These are phyloP conservation scores for Leptographium procerum DNA, from an alignment of 2,329 filamentous ascomycete genomes.

Conservation along the genomic window DNA sequence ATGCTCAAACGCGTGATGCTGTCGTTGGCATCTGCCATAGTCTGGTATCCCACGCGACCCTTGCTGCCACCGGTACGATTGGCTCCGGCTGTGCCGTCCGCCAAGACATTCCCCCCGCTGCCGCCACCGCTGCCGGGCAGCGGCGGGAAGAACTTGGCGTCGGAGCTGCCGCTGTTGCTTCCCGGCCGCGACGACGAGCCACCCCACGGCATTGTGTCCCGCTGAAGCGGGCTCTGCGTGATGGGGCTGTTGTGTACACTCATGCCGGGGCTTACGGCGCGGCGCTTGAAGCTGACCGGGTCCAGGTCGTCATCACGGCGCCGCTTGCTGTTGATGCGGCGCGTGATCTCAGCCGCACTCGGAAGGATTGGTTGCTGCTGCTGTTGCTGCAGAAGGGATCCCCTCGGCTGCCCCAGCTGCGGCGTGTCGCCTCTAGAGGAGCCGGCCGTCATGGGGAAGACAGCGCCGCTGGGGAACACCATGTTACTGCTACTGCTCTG, in stretches of 20 bases:
- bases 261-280: conserved; percentile 84
- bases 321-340: conserved; percentile 72
- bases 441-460: conserved; percentile 19
- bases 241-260: conserved; percentile 85
- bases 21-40: conserved; percentile 93
- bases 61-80: conserved; percentile 33
- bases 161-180: conserved; percentile 25
- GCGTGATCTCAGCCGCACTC: conserved; percentile 61
- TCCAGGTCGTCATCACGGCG: conserved; percentile 76
- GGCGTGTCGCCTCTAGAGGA: conserved; percentile 26
- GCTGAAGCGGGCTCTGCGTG: conserved; percentile 70
- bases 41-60: conserved; percentile 68
- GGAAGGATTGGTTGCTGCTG: conserved; percentile 32
- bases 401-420: conserved; percentile 16
- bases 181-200: conserved; percentile 47
- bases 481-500: conserved; percentile 11
- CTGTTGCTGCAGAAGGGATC: neutral
- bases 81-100: conserved; percentile 19
- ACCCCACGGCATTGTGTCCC: conserved; percentile 62
- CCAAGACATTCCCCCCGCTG: conserved; percentile 18
- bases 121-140: conserved; percentile 20
- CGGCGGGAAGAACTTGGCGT: conserved; percentile 12
- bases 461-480: conserved; percentile 15
- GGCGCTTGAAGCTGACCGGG: conserved; percentile 74
- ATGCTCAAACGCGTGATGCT: conserved; percentile 96